Evolutionary conservation across 2,329 filamentous ascomycete species (phyloP), one percentile per base, ranked within the genome.

Genomic region (Trichoderma breve): DNA sequence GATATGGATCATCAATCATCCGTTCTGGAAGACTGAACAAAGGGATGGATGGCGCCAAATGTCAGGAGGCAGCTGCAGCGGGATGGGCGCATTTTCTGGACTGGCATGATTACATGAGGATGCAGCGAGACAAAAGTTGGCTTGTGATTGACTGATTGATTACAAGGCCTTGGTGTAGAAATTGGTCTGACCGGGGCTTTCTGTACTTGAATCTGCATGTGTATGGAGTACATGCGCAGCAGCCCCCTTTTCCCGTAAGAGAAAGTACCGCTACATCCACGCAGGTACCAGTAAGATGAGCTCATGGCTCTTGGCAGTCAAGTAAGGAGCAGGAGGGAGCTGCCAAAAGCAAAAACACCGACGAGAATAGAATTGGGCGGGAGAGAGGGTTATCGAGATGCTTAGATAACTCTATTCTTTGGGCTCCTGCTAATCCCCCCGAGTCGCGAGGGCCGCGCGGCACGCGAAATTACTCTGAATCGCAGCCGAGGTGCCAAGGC

Each of bases 401-500:
- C 51, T 36, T 57, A 67, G 51, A 58, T 67, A 67, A 67, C 51
- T 67, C 51, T 53, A 65, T 57, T 53, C 43, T 26, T 18, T 66
- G 14, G 51, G 34, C 28, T 67, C 51, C 32, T 67, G 64, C 64
- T 51, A 58, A 24, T 67, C 32, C 53, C 53, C 28, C 30, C 47
- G 14, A 18, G 6, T 57, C 32, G 34, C 64, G 15, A 34, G 28
- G 51, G 69, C 60, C 68, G 68, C 60, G 69, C 60, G 60, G 60
- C 60, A 53, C 51, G 34, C 36, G 61, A 71, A 61, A 71, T 71
- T 71, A 68, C 43, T 60, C 53, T 68, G 70, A 68, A 60, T 65
- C 70, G 61, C 43, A 67, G 24, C 61, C 58, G 36, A 71, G 55
- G 47, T 36, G 70, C 70, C 70, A 71, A 71, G 70, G 47, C 70